A percentile compares a stretch with the other conserved stretches of the same genome.
Conservation (phyloP, 1,139 yeast species). For the Saccharomyces hybrid region DNA sequence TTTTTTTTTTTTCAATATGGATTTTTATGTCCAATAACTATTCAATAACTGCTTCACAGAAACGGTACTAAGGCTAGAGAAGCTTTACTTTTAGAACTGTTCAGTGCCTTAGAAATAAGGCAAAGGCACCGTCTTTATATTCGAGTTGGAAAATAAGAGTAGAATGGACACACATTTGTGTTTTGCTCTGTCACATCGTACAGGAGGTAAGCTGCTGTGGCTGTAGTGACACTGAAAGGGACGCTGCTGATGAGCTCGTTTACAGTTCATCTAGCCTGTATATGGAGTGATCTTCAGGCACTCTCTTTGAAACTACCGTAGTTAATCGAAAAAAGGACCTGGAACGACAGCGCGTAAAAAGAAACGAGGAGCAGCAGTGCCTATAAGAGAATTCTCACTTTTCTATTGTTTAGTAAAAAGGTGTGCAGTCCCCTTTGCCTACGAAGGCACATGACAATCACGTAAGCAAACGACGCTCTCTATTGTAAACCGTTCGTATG, state of each 20-base stretch:
- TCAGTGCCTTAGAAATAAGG: background rate
- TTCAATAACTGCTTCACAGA: background rate
- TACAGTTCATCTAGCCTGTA: background rate
- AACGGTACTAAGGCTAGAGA: background rate
- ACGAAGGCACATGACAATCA: background rate
- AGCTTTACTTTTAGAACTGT: background rate
- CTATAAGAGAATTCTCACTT: background rate
- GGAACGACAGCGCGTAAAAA: background rate
- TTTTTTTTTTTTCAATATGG: background rate
- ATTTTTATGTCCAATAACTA: background rate
- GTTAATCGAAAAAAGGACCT: background rate
- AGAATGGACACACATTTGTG: background rate
- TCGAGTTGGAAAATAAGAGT: background rate
- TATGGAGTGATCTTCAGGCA: slow-evolving; percentile 1
- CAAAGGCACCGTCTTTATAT: slow-evolving; percentile 1
- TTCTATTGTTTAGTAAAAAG: background rate
- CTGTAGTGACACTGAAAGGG: background rate
- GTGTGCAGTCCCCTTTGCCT: background rate
- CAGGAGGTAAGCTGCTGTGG: slow-evolving; percentile 1
- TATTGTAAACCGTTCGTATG: background rate
- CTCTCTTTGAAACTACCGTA: background rate
- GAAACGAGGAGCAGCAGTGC: background rate
- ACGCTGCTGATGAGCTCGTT: background rate
- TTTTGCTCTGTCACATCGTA: background rate
- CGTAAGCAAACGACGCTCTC: background rate